Conservation (phyloP, 148 eudicot genomes). For the Dysphania ambrosioides region DNA sequence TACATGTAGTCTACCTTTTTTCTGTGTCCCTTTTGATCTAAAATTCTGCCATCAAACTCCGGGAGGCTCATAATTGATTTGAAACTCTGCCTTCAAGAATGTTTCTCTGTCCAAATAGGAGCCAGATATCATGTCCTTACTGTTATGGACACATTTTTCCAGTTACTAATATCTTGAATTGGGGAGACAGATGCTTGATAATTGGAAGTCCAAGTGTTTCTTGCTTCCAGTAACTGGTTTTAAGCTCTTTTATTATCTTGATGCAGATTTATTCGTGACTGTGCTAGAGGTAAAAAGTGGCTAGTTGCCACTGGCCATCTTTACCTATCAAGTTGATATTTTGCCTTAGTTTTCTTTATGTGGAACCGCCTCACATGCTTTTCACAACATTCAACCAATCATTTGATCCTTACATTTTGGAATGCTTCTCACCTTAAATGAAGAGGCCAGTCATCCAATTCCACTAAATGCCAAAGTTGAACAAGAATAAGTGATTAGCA, state of each 20-base stretch:
- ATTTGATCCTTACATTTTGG: no score
- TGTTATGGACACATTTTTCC: no score
- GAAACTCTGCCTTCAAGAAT: neutral
- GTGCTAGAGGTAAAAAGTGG: neutral
- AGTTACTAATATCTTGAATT: no score
- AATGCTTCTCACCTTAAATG: neutral
- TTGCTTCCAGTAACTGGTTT: neutral
- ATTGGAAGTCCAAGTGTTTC: neutral
- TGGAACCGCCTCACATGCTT: no score
- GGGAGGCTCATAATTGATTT: neutral
- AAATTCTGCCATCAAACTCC: neutral
- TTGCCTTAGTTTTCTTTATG: no score
- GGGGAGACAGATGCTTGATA: no score
- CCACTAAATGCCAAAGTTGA: no score
- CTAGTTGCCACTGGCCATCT: neutral
- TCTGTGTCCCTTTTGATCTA: neutral
- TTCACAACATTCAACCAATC: no score
- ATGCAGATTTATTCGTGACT: neutral
- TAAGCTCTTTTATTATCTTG: neutral
- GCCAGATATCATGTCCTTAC: neutral
- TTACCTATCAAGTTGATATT: constrained; percentile 1
- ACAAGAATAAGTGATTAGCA: no score
- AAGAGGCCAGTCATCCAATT: constrained; percentile 2
- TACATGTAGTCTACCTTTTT: no score
- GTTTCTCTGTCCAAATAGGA: neutral